A percentile compares a stretch with the other conserved stretches of the same genome.
phyloP scores from a whole-genome alignment of 441 rosid species.

The Melastoma candidum region DNA sequence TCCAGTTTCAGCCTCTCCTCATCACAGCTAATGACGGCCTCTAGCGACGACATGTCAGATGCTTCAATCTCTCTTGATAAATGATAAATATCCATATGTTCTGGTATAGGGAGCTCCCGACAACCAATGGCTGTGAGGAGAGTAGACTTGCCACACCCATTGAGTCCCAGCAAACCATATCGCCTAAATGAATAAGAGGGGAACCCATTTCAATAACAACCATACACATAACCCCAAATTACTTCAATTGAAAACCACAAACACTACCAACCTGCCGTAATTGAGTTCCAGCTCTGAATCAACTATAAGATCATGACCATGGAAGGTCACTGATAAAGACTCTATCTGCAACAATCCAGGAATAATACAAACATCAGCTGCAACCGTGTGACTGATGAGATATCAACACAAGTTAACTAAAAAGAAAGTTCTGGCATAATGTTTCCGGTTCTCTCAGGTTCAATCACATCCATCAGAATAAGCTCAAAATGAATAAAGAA shows the following conservation, averaged over 20 bases:
- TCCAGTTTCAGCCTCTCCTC: slow-evolving; percentile 84
- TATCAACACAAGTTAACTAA: no score
- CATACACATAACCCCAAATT: neutral
- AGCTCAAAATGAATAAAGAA: no score
- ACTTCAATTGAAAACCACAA: neutral
- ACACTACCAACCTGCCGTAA: slow-evolving; percentile 58
- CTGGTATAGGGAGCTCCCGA: slow-evolving; percentile 90
- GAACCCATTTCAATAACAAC: neutral
- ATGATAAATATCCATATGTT: slow-evolving; percentile 90
- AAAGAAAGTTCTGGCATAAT: no score
- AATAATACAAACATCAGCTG: neutral
- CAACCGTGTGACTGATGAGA: no score
- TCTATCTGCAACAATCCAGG: slow-evolving; percentile 56
- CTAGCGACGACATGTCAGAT: slow-evolving; percentile 83
- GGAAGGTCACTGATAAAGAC: slow-evolving; percentile 87
- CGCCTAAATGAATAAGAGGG: slow-evolving; percentile 35
- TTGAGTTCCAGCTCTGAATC: slow-evolving; percentile 91
- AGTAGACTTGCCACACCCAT: slow-evolving; percentile 96
- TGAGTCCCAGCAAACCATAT: slow-evolving; percentile 86
- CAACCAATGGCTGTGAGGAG: slow-evolving; percentile 74
- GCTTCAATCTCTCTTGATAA: slow-evolving; percentile 85
- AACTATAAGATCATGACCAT: slow-evolving; percentile 87
- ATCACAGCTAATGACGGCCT: slow-evolving; percentile 83
- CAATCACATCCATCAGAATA: no score
- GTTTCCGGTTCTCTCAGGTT: no score